Conservation (phyloP, 306 rosid species). For the Erythrophleum fordii region DNA sequence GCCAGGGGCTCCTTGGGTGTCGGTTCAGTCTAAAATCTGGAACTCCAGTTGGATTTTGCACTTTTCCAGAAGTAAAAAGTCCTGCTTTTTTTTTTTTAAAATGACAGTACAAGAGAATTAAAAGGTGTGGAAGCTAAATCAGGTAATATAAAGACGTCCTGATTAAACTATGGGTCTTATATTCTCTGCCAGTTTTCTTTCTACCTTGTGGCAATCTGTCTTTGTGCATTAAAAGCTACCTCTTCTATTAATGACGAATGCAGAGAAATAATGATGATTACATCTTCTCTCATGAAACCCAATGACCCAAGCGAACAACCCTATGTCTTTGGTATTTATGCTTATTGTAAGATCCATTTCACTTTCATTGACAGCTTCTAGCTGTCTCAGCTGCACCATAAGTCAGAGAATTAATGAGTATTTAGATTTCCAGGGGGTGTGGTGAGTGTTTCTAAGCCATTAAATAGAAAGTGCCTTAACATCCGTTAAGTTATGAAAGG, state of each 20-base stretch:
- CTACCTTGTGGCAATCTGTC: constrained; percentile 49
- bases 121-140: constrained; percentile 52
- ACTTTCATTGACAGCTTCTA: constrained; percentile 76
- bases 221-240: constrained; percentile 56
- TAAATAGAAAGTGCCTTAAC: constrained; percentile 41
- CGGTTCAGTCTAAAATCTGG: constrained; percentile 15
- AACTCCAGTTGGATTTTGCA: constrained; percentile 49
- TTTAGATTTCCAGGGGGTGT: constrained; percentile 74
- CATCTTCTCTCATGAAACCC: constrained; percentile 47
- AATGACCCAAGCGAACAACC: constrained; percentile 54
- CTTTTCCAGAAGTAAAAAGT: constrained; percentile 38
- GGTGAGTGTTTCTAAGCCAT: constrained; percentile 45
- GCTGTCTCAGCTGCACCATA: constrained; percentile 61
- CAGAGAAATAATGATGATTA: constrained; percentile 69
- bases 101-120: constrained; percentile 46
- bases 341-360: constrained; percentile 51
- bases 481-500: constrained; percentile 15
- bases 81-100: constrained; percentile 23
- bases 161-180: constrained; percentile 55
- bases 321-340: constrained; percentile 64
- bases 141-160: constrained; percentile 46
- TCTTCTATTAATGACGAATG: constrained; percentile 50
- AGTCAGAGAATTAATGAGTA: constrained; percentile 76
- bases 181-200: constrained; percentile 49
- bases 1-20: constrained; percentile 23